Conservation (phyloP, 1,284 basidiomycete genomes). For the Boletus semigastroideus region DNA sequence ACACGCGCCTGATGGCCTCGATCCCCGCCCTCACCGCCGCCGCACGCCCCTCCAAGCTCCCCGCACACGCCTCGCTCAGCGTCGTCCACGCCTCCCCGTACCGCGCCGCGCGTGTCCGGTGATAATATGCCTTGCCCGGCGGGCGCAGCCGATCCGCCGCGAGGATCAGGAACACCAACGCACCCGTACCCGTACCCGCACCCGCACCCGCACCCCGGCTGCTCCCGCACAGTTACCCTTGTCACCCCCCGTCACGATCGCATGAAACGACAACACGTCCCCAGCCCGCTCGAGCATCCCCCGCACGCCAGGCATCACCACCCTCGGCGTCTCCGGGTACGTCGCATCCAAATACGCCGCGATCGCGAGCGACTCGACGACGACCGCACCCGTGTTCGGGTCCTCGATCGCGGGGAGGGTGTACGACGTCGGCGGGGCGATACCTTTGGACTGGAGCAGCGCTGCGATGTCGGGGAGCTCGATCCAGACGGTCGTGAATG, state of each 20-base stretch:
- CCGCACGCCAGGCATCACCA: slow-evolving; percentile 3
- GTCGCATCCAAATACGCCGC: slow-evolving; percentile 44
- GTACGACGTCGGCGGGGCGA: slow-evolving; percentile 31
- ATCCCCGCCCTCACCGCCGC: slow-evolving; percentile 10
- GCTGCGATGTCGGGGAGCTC: slow-evolving; percentile 41
- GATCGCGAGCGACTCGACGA: slow-evolving; percentile 40
- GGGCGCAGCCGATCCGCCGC: slow-evolving; percentile 20
- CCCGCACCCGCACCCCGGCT: no score
- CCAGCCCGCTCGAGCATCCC: not conserved
- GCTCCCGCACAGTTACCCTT: no score
- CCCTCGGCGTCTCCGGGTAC: slow-evolving; percentile 38
- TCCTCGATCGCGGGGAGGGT: slow-evolving; percentile 39
- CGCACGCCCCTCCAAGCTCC: slow-evolving; percentile 7
- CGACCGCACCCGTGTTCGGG: slow-evolving; percentile 25
- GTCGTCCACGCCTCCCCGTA: slow-evolving; percentile 20
- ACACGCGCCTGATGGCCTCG: slow-evolving; percentile 4
- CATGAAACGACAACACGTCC: slow-evolving; percentile 8
- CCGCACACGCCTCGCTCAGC: slow-evolving; percentile 6
- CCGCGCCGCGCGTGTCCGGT: slow-evolving; percentile 9
- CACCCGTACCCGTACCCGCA: not conserved
- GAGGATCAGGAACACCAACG: slow-evolving; percentile 19
- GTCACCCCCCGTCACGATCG: not conserved
- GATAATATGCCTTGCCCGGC: slow-evolving; percentile 22
- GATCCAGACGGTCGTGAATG: slow-evolving; percentile 42
- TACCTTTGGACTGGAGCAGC: slow-evolving; percentile 32